A percentile compares a stretch with the other conserved stretches of the same genome.
These are phyloP conservation scores for Leccinum olivaceopallidum DNA, from an alignment of 768 basidiomycete genomes.

Conservation along the genomic window DNA sequence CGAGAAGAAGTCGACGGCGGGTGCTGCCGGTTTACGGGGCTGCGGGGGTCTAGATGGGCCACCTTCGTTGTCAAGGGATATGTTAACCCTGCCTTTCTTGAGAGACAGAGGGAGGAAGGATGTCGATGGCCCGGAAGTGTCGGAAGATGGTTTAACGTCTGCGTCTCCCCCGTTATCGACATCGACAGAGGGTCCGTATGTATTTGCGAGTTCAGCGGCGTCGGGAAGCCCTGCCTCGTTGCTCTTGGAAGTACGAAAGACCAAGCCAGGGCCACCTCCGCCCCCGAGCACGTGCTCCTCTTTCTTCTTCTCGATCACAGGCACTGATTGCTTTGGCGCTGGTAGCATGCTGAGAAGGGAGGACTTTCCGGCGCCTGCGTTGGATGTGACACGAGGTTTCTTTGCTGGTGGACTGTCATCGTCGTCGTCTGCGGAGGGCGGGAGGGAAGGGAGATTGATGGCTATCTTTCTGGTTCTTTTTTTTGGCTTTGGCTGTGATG, in stretches of 20 bases:
- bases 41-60: constrained; percentile 12
- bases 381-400: constrained; percentile 48
- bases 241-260: constrained; percentile 46
- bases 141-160: background rate
- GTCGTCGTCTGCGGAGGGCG: constrained; percentile 42
- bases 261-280: constrained; percentile 59
- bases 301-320: constrained; percentile 36
- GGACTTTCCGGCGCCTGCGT: constrained; percentile 56
- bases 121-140: constrained; percentile 29
- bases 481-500: constrained; percentile 39
- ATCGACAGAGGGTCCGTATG: constrained; percentile 22
- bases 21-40: constrained; percentile 25
- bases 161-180: constrained; percentile 6
- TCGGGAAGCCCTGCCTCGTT: constrained; percentile 10
- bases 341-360: constrained; percentile 74
- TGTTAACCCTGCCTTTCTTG: constrained; percentile 57
- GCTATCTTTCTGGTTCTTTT: constrained; percentile 48
- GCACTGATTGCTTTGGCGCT: constrained; percentile 57
- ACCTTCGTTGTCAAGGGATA: constrained; percentile 47
- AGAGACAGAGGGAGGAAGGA: constrained; percentile 62
- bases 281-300: constrained; percentile 64
- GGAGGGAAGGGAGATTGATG: constrained; percentile 34
- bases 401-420: constrained; percentile 58
- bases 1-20: constrained; percentile 67
- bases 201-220: constrained; percentile 23